phyloP scores from a whole-genome alignment of 192 early-diverging fungal species.

The Dispira parvispora region DNA sequence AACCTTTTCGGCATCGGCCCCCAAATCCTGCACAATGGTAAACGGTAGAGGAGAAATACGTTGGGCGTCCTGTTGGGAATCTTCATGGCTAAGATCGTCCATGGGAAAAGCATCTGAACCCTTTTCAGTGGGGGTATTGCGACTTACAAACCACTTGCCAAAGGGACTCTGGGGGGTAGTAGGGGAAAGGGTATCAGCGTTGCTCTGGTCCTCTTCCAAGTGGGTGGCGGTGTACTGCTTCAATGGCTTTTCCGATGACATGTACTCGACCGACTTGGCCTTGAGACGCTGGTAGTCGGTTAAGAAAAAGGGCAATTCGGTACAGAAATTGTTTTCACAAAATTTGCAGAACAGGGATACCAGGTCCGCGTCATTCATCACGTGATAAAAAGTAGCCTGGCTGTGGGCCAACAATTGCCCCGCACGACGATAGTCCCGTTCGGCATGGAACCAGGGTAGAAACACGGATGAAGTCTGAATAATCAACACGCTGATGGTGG shows the following conservation, averaged over 20 bases:
- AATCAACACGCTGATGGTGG: conserved; percentile 3
- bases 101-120: too few species aligned
- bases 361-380: conserved; percentile 5
- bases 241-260: neutral
- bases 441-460: neutral
- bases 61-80: neutral
- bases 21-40: neutral
- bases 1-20: neutral
- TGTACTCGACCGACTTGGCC: conserved; percentile 3
- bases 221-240: neutral
- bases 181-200: neutral
- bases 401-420: neutral
- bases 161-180: neutral
- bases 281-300: conserved; percentile 10
- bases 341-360: conserved; percentile 9
- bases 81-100: neutral
- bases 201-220: neutral
- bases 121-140: neutral
- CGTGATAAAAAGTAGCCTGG: conserved; percentile 1
- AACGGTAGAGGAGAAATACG: neutral
- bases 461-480: neutral
- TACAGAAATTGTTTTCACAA: conserved; percentile 12
- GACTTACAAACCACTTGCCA: conserved; percentile 6
- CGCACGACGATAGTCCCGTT: neutral
- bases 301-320: conserved; percentile 5